Evolutionary conservation across 1,139 yeast species (phyloP).

Genomic region (Yamadazyma buinensis): DNA sequence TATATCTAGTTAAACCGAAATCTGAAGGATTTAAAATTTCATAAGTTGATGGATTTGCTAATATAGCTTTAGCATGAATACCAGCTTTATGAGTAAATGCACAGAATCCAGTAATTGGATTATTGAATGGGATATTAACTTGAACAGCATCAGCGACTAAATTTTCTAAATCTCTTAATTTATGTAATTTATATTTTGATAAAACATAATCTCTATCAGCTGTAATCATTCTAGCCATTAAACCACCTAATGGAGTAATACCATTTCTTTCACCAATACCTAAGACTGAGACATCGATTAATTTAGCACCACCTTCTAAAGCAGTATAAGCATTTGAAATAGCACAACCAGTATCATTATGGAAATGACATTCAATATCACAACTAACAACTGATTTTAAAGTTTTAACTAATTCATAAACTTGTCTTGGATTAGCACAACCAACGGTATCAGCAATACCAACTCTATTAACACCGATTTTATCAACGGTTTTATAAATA

Average conservation of each 20-base stretch:
- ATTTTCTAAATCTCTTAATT: constrained; percentile 92
- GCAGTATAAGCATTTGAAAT: constrained; percentile 98
- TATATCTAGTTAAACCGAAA: constrained; percentile 92
- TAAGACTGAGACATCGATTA: constrained; percentile 91
- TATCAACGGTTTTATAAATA: constrained; percentile 94
- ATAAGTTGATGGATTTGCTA: constrained; percentile 97
- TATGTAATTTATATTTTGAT: constrained; percentile 92
- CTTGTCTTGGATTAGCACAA: constrained; percentile 98
- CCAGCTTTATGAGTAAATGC: constrained; percentile 99
- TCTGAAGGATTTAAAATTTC: constrained; percentile 94
- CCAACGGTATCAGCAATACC: constrained; percentile 99
- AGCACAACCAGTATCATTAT: constrained; percentile 98
- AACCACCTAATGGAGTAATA: constrained; percentile 94
- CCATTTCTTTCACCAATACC: constrained; percentile 99
- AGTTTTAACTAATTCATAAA: constrained; percentile 91
- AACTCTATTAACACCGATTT: constrained; percentile 97
- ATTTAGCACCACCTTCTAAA: constrained; percentile 93
- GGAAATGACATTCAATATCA: constrained; percentile 98
- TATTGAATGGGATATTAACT: constrained; percentile 95
- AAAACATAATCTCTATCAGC: constrained; percentile 96
- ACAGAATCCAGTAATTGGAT: constrained; percentile 98
- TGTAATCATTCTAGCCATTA: constrained; percentile 99
- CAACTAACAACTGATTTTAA: constrained; percentile 91
- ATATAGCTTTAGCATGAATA: constrained; percentile 97
- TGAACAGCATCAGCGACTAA: constrained; percentile 96